Conservation (phyloP, 1,284 basidiomycete genomes). For the Sphagnurus paluster region DNA sequence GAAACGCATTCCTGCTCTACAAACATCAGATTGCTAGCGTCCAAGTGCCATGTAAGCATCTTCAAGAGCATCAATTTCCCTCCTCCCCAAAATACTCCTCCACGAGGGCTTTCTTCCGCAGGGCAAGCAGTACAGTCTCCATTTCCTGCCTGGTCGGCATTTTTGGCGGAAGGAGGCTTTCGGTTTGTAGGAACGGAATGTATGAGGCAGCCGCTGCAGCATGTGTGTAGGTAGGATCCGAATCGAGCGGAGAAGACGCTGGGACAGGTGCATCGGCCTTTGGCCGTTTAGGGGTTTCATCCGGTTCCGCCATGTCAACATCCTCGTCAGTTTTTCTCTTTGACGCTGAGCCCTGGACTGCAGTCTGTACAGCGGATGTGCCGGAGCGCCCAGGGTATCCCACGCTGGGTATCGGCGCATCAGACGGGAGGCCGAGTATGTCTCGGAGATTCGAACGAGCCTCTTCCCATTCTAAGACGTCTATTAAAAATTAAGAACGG, state of each 20-base stretch:
- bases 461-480: constrained; percentile 68
- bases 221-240: constrained; percentile 37
- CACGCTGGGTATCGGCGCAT: constrained; percentile 52
- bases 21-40: no score
- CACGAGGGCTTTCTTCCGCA: constrained; percentile 82
- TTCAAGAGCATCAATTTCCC: constrained; percentile 15
- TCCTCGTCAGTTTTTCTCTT: constrained; percentile 56
- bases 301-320: constrained; percentile 37
- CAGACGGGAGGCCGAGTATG: constrained; percentile 52
- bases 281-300: constrained; percentile 41
- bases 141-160: constrained; percentile 78
- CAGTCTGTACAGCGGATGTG: constrained; percentile 15
- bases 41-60: no score
- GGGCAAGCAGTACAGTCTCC: constrained; percentile 73
- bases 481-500: constrained; percentile 1
- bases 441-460: constrained; percentile 58
- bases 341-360: constrained; percentile 20
- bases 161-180: constrained; percentile 73
- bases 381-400: constrained; percentile 39
- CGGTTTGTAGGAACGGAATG: constrained; percentile 74
- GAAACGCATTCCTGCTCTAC: no score
- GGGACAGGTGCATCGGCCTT: constrained; percentile 29
- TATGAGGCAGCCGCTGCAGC: constrained; percentile 66
- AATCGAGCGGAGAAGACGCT: constrained; percentile 19
- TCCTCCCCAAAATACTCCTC: constrained; percentile 66